Evolutionary conservation across 371 early-diverging fungal species (phyloP).

Genomic region (Entomophthora muscae): DNA sequence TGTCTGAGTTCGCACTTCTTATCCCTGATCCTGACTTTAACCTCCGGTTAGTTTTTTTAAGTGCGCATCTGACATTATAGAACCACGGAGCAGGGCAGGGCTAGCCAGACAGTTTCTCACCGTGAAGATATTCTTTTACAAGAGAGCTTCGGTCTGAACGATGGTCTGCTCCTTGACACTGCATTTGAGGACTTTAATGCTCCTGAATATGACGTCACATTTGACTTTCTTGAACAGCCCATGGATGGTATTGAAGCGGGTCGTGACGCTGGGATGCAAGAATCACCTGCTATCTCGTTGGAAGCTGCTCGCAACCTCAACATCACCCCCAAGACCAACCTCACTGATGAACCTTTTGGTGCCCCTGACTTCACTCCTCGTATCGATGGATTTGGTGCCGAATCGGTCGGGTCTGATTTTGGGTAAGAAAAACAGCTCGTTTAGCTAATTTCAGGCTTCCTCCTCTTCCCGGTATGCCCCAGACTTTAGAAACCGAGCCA

Average conservation of each 20-base stretch:
- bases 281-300: neutral
- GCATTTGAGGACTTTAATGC: neutral
- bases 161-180: neutral
- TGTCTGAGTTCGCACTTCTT: constrained; percentile 80
- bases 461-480: neutral
- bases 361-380: neutral
- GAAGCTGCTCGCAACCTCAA: neutral
- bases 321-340: neutral
- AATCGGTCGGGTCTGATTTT: neutral
- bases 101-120: neutral
- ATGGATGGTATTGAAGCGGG: neutral
- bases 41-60: too few relatives aligned
- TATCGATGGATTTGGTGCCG: neutral
- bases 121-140: neutral
- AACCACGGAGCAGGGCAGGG: neutral
- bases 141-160: neutral
- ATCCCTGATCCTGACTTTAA: constrained; percentile 56
- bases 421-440: neutral
- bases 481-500: constrained; percentile 3
- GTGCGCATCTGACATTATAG: constrained; percentile 14
- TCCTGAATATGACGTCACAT: neutral
- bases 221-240: neutral
- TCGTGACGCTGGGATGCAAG: neutral
- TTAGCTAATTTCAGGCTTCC: neutral
- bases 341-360: neutral